Evolutionary conservation across 2,329 filamentous ascomycete genomes (phyloP), one percentile per base, ranked within the genome.

Genomic region (Cladosporium colombiae): DNA sequence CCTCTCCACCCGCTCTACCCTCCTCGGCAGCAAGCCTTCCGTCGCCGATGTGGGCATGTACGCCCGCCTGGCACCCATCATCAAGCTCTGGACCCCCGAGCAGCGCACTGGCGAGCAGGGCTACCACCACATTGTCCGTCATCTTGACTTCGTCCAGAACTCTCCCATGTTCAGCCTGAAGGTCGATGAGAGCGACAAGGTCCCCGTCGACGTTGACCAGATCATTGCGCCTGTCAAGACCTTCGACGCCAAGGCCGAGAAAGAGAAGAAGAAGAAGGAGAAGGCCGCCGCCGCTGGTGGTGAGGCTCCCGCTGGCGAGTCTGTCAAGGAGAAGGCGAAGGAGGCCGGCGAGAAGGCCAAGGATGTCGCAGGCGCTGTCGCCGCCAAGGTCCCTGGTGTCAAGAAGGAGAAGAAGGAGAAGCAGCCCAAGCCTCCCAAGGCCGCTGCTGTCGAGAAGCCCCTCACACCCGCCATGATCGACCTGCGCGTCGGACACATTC

Each of bases 211-310:
- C 78, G 82, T 87, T 60, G 88, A 93, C 73, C 90, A 93, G 72
- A 86, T 98, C 67, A 85, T 92, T 69, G 93, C 93, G 78, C 89
- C 93, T 73, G 94, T 95, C 82, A 94, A 94, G 72, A 91, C 91
- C 23, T 88, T 94, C 68, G 93, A 97, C 71, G 88, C 91, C 73
- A 96, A 96, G 85, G 93, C 93, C 65, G 94, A 97, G 85, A 97
- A 97, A 84, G 93, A 97, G 85, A 88, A 90, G 57, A 87, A 94
- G 80, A 97, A 97, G 89, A 96, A 96, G 84, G 93, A 96, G 82
- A 97, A 97, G 85, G 91, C 90, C 62, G 79, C 80, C 21, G 79
- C 80, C 5, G 82, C 81, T 52, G 60, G 33, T 86, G 84, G n/a
- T 11, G 76, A 77, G n/a, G 78, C 79, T 57, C 72, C 72, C n/a